phyloP scores from a whole-genome alignment of 768 basidiomycete species.

The Leccinum arenicola region DNA sequence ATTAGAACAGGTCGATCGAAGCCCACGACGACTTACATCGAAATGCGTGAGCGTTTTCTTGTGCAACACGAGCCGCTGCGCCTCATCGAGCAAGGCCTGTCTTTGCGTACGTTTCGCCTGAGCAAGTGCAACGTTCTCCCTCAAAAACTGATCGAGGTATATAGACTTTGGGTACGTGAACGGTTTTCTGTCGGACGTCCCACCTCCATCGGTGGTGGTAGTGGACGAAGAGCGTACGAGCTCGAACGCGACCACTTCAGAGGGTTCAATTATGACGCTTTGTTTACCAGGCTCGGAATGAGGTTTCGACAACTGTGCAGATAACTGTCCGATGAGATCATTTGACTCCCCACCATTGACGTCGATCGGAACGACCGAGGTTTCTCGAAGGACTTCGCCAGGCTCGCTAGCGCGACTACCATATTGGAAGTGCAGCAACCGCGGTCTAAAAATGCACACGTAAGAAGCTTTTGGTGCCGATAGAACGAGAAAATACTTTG shows the following conservation, averaged over 20 bases:
- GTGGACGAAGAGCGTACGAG: constrained; percentile 31
- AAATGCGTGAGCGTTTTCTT: constrained; percentile 48
- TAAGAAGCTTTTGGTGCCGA: constrained; percentile 4
- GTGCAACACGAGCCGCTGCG: constrained; percentile 43
- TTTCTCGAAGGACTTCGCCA: constrained; percentile 32
- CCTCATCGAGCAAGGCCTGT: constrained; percentile 44
- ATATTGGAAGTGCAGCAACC: constrained; percentile 57
- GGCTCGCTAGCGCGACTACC: constrained; percentile 41
- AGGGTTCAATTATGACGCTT: constrained; percentile 60
- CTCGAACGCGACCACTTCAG: constrained; percentile 63
- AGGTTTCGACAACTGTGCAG: constrained; percentile 33
- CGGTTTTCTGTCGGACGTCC: constrained; percentile 24
- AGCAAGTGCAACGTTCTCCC: constrained; percentile 48
- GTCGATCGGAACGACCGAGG: constrained; percentile 52
- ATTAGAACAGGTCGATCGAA: neutral
- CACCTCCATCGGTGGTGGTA: constrained; percentile 12
- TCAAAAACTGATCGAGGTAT: constrained; percentile 72
- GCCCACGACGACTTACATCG: constrained; percentile 45
- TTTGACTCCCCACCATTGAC: constrained; percentile 43
- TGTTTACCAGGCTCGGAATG: constrained; percentile 35
- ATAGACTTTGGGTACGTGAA: constrained; percentile 65
- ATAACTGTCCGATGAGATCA: constrained; percentile 55
- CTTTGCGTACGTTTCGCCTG: constrained; percentile 34
- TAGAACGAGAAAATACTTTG: constrained; percentile 27
- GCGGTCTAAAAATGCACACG: constrained; percentile 19